Percentiles rank a stretch among this genome's conserved stretches.
These are phyloP conservation scores for Coniferiporia sulphurascens DNA, from an alignment of 1,284 basidiomycete species.

Conservation along the genomic window DNA sequence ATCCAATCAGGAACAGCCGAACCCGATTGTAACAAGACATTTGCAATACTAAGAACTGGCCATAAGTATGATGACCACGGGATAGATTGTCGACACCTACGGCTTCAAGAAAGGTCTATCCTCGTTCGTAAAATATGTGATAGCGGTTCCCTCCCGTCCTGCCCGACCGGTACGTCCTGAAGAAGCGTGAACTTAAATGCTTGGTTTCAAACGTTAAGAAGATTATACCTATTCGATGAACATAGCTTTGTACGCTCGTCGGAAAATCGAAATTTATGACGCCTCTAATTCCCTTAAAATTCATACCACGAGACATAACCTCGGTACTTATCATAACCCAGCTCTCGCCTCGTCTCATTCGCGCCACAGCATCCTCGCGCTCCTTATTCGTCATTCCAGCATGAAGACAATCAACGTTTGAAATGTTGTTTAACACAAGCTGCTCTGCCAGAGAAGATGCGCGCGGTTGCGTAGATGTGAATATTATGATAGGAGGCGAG, in stretches of 20 bases:
- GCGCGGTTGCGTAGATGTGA: slow-evolving; percentile 89
- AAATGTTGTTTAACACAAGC: slow-evolving; percentile 76
- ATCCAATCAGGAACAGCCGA: slow-evolving; percentile 91
- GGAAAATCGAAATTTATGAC: slow-evolving; percentile 98
- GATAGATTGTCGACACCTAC: slow-evolving; percentile 41
- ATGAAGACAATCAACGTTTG: slow-evolving; percentile 90
- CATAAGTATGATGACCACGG: slow-evolving; percentile 4
- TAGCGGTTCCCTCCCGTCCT: slow-evolving; percentile 84
- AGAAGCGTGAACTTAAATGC: slow-evolving; percentile 10
- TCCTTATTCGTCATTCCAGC: slow-evolving; percentile 84
- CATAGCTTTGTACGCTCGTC: slow-evolving; percentile 88
- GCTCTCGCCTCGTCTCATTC: slow-evolving; percentile 83
- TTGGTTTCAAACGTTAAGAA: not conserved
- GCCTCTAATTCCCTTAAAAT: slow-evolving; percentile 92
- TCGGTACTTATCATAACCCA: slow-evolving; percentile 95
- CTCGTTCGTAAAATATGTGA: slow-evolving; percentile 94
- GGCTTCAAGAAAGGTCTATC: slow-evolving; percentile 90
- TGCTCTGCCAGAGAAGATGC: slow-evolving; percentile 89
- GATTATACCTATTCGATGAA: slow-evolving; percentile 81
- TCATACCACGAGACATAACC: slow-evolving; percentile 95
- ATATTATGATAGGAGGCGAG: slow-evolving; percentile 89
- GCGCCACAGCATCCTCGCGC: slow-evolving; percentile 78
- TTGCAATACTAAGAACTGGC: slow-evolving; percentile 69
- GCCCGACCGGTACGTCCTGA: slow-evolving; percentile 90
- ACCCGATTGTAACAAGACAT: slow-evolving; percentile 88